Percentiles rank a stretch among this genome's conserved stretches.
Conservation (phyloP, 352 stramenopile genomes). For the Globisporangium cederbergense region DNA sequence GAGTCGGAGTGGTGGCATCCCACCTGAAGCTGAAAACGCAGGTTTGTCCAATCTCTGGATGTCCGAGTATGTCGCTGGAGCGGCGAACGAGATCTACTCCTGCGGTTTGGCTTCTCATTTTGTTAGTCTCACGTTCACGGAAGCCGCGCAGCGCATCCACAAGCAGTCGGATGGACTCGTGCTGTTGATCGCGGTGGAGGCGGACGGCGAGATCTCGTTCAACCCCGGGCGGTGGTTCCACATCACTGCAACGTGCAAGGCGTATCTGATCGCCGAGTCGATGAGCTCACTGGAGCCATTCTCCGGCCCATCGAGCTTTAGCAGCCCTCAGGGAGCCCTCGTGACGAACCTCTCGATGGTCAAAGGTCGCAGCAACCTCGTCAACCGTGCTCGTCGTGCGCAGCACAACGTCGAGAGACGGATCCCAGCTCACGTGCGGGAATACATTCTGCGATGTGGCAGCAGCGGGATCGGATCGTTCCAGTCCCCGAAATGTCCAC, state of each 20-base stretch:
- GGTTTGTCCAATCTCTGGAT: constrained; percentile 34
- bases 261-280: constrained; percentile 77
- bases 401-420: constrained; percentile 73
- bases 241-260: constrained; percentile 50
- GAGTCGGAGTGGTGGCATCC: constrained; percentile 52
- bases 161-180: constrained; percentile 67
- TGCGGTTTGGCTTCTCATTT: constrained; percentile 53
- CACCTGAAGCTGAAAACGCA: constrained; percentile 10
- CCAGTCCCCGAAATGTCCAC: constrained; percentile 36
- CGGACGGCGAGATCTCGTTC: constrained; percentile 60
- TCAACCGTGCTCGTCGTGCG: constrained; percentile 47
- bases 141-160: constrained; percentile 67
- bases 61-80: constrained; percentile 72
- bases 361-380: constrained; percentile 38
- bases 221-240: constrained; percentile 67
- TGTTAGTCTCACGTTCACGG: constrained; percentile 71
- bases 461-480: constrained; percentile 26
- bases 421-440: constrained; percentile 54
- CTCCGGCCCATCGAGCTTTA: constrained; percentile 20
- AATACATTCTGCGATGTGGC: constrained; percentile 51
- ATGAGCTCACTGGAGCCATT: constrained; percentile 52
- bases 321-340: constrained; percentile 18
- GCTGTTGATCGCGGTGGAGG: constrained; percentile 70
- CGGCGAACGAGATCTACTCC: constrained; percentile 82
- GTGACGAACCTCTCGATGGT: constrained; percentile 30